Conservation (phyloP, 306 rosid genomes). For the Oemleria cerasiformis region DNA sequence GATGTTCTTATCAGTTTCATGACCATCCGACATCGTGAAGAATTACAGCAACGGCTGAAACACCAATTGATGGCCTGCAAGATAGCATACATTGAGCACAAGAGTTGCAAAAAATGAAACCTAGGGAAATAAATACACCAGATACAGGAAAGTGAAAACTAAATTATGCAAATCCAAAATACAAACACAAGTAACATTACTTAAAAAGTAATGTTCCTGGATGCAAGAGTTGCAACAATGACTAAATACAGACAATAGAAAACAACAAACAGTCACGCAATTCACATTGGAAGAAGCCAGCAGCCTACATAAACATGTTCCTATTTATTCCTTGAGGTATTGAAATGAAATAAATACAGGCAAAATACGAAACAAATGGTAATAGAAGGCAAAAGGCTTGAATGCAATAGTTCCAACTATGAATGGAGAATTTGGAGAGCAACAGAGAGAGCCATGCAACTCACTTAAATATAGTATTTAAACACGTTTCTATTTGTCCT, state of each 20-base stretch:
- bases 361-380: background rate
- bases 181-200: background rate
- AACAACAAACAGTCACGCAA: background rate
- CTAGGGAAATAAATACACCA: background rate
- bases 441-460: background rate
- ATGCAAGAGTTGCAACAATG: background rate
- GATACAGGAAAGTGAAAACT: background rate
- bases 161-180: background rate
- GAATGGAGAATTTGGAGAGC: background rate
- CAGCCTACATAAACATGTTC: background rate
- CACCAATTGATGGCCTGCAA: conserved; percentile 8
- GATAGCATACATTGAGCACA: background rate
- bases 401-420: background rate
- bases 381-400: background rate
- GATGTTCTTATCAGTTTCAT: conserved; percentile 83
- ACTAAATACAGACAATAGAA: background rate
- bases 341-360: too few species aligned
- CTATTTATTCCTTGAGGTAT: too few species aligned
- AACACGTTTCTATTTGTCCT: too few species aligned
- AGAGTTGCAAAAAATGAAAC: background rate
- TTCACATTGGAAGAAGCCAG: background rate
- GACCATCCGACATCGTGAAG: conserved; percentile 61
- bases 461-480: too few species aligned
- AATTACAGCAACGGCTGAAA: conserved; percentile 22
- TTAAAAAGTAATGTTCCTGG: background rate